phyloP scores from a whole-genome alignment of 208 protist genomes.

The Leishmania arabica region DNA sequence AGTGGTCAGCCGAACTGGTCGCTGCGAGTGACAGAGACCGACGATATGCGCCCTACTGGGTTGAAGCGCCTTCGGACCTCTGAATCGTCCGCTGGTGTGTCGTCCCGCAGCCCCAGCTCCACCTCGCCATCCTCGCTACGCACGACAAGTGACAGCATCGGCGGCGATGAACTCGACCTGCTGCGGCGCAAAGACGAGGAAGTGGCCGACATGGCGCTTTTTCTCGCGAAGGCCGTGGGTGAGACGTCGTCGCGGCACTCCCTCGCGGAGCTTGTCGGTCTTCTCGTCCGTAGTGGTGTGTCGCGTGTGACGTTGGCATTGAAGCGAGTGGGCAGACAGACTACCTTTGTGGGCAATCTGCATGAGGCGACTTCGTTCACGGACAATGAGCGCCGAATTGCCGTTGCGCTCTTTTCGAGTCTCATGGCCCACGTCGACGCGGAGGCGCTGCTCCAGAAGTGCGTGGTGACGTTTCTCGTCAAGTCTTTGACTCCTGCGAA shows the following conservation, averaged over 20 bases:
- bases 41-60: not conserved
- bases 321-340: slow-evolving; percentile 46
- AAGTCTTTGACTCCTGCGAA: slow-evolving; percentile 8
- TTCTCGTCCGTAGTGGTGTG: slow-evolving; percentile 32
- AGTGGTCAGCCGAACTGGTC: not conserved
- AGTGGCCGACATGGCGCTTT: slow-evolving; percentile 73
- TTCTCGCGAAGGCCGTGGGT: slow-evolving; percentile 45
- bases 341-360: slow-evolving; percentile 40
- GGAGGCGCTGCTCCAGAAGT: slow-evolving; percentile 16
- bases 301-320: slow-evolving; percentile 46
- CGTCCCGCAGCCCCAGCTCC: not conserved
- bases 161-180: slow-evolving; percentile 61
- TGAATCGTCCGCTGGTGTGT: slow-evolving; percentile 4
- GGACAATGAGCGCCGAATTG: not conserved
- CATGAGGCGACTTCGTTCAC: slow-evolving; percentile 15
- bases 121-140: slow-evolving; percentile 1
- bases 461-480: slow-evolving; percentile 32
- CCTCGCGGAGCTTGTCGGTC: slow-evolving; percentile 41
- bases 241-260: slow-evolving; percentile 32
- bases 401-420: slow-evolving; percentile 6
- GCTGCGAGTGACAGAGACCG: not conserved
- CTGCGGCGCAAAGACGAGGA: slow-evolving; percentile 76
- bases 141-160: slow-evolving; percentile 20
- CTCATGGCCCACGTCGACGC: not conserved
- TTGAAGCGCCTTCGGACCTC: slow-evolving; percentile 2